These are phyloP conservation scores for Ganoderma multipileum DNA, from an alignment of 1,284 basidiomycete genomes.

Conservation along the genomic window DNA sequence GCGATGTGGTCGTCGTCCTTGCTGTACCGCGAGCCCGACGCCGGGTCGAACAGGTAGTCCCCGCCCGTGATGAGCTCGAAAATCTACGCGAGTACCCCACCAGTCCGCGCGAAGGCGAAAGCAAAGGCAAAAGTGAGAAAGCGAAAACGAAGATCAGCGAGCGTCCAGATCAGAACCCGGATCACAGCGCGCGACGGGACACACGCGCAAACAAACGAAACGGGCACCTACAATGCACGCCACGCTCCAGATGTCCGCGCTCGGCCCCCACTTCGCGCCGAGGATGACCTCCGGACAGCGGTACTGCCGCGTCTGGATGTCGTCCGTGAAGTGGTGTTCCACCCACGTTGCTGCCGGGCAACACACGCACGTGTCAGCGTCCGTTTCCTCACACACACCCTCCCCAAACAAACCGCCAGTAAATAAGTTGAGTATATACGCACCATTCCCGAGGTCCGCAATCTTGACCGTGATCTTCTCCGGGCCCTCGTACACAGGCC, in stretches of 20 bases:
- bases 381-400: constrained; percentile 1
- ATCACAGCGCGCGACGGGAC: background rate
- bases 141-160: constrained; percentile 10
- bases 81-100: constrained; percentile 54
- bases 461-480: constrained; percentile 99
- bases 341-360: constrained; percentile 73
- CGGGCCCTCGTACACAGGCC: constrained; percentile 34
- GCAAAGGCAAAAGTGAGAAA: background rate
- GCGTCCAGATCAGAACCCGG: constrained; percentile 9
- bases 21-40: constrained; percentile 78
- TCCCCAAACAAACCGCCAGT: background rate
- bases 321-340: constrained; percentile 94
- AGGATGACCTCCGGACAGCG: constrained; percentile 97
- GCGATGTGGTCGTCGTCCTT: constrained; percentile 99
- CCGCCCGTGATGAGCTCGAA: constrained; percentile 92
- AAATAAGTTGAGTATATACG: constrained; percentile 30
- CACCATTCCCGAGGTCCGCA: constrained; percentile 94
- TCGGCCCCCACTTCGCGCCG: constrained; percentile 93
- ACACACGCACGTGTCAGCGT: constrained; percentile 16
- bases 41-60: constrained; percentile 90
- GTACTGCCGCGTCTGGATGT: constrained; percentile 97
- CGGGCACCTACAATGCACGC: constrained; percentile 81
- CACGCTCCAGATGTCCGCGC: constrained; percentile 96
- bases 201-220: constrained; percentile 11
- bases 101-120: background rate